Percentiles rank a stretch among this genome's conserved stretches.
These are phyloP conservation scores for Cymbidium sinense DNA, from an alignment of 106 monocot genomes.

Conservation along the genomic window DNA sequence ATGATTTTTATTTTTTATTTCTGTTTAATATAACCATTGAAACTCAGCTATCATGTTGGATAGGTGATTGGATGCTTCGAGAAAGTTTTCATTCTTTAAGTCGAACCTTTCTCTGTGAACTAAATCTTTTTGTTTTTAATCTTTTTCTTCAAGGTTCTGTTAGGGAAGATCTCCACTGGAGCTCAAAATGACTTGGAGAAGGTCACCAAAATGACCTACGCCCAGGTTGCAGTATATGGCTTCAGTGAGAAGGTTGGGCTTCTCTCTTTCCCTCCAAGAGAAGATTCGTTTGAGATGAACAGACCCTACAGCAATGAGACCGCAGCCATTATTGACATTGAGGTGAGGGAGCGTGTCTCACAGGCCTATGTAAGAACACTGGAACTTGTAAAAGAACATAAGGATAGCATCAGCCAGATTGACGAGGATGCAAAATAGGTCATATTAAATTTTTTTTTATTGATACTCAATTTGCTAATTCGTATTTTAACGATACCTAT, in stretches of 20 bases:
- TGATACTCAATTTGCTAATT: no score
- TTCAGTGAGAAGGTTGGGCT: conserved; percentile 97
- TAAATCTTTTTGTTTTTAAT: no score
- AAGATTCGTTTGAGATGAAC: conserved; percentile 69
- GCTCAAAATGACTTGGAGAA: conserved; percentile 97
- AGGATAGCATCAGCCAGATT: conserved; percentile 61
- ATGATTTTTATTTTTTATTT: no score
- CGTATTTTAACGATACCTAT: no score
- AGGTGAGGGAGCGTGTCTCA: conserved; percentile 71
- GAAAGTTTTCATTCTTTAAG: no score
- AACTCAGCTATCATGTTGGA: no score
- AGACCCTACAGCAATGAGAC: conserved; percentile 94
- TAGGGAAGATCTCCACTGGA: conserved; percentile 93
- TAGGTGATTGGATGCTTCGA: neutral
- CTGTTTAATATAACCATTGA: no score
- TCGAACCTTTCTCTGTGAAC: no score
- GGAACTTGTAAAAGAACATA: conserved; percentile 61
- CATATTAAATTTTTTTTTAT: no score
- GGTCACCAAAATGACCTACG: conserved; percentile 96
- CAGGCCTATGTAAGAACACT: conserved; percentile 68
- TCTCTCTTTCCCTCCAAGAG: conserved; percentile 60
- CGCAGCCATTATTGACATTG: conserved; percentile 72
- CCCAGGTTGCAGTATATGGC: conserved; percentile 92
- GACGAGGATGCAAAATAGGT: no score
- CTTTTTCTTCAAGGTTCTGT: conserved; percentile 37